Evolutionary conservation across 2,329 filamentous ascomycete species (phyloP), one percentile per base, ranked within the genome.

Genomic region (Ploettnerulaceae sp.): DNA sequence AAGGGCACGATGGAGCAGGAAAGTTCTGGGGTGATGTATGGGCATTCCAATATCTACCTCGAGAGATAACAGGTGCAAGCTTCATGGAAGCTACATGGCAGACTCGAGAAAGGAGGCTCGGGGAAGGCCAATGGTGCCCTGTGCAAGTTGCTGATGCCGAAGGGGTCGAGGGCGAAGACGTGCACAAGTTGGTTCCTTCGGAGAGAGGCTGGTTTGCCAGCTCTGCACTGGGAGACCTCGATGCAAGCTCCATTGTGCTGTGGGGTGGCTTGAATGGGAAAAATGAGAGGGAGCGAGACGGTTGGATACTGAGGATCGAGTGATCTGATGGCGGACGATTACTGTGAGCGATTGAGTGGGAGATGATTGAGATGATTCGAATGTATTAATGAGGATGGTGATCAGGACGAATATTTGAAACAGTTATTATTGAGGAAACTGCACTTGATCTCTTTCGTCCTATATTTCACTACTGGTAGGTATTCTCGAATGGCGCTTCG

Each of bases 281-380:
- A 14, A 76, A 77, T 52, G 63, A 66, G 56, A 67, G 75, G 35
- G 60, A 81, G 34, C 76, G 73, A 28, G 80, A 84, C 62, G 81
- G 76, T 2, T 85, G 81, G 80, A 77, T 84, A 37, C 66, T 85
- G 57, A 71, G 76, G 49, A 65, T 83, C 48, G 71, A 68, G 47
- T 61, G 34, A 43, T 11, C 8, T n/a, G n/a, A n/a, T n/a, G n/a
- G n/a, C n/a, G n/a, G n/a, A n/a, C n/a, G n/a, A n/a, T n/a, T n/a
- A n/a, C n/a, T n/a, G n/a, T n/a, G n/a, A n/a, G n/a, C n/a, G n/a
- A n/a, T 15, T 22, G 18, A 33, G 20, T 22, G 11, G 33, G 21
- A 14, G 20, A 24, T 42, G 34, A 38, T 5, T 22, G 8, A n/a
- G 5, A 22, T 1, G n/a, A 36, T 18, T n/a, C n/a, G n/a, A n/a